Conservation (phyloP, 225 moss, liverwort and hornwort genomes). For the Straminergon stramineum region DNA sequence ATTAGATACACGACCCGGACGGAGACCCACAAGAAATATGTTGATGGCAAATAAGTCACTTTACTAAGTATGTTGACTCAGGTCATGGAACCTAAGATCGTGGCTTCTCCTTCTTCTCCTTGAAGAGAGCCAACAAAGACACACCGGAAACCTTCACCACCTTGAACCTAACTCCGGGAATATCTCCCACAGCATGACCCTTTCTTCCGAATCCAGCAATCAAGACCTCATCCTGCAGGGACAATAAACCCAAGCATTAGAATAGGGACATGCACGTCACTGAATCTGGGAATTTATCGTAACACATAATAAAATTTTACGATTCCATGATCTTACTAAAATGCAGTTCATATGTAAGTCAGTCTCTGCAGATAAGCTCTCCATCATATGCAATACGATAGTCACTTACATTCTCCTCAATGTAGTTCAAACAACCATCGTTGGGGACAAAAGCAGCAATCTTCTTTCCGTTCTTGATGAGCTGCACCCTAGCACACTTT, state of each 20-base stretch:
- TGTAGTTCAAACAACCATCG: slow-evolving; percentile 60
- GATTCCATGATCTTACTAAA: not conserved
- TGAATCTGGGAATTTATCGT: not conserved
- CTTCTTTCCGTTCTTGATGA: slow-evolving; percentile 63
- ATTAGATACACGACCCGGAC: not conserved
- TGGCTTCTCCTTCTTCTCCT: not conserved
- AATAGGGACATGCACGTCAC: not conserved
- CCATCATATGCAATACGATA: not conserved
- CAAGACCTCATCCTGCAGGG: not conserved
- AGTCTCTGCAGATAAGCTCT: not conserved
- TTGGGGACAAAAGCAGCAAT: slow-evolving; percentile 54
- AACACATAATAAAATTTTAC: not conserved
- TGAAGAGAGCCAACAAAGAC: not conserved
- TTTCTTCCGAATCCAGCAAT: not conserved
- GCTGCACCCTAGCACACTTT: slow-evolving; percentile 61
- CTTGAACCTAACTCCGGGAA: not conserved
- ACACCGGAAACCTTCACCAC: not conserved
- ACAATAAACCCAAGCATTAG: not conserved
- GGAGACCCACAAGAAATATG: not conserved
- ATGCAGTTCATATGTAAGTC: not conserved
- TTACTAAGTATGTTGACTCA: not conserved
- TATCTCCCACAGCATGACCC: not conserved
- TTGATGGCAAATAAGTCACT: not conserved
- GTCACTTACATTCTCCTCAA: slow-evolving; percentile 51
- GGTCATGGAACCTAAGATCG: not conserved